phyloP scores from a whole-genome alignment of 345 rosid species.

The Ceriops zippeliana region DNA sequence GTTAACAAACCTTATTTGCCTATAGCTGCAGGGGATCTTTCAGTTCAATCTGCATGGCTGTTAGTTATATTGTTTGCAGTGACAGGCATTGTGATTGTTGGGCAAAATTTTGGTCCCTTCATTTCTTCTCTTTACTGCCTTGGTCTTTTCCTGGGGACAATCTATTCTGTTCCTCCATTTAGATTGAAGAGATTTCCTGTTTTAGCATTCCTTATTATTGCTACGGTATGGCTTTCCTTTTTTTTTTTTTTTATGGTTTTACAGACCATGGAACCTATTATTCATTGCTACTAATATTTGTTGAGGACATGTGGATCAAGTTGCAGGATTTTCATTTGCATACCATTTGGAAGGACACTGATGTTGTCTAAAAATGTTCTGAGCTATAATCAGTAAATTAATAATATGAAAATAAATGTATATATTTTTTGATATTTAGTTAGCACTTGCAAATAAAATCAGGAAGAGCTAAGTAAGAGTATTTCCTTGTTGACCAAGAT shows the following conservation, averaged over 20 bases:
- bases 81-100: constrained; percentile 68
- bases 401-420: constrained; percentile 15
- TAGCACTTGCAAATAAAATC: background rate
- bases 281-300: constrained; percentile 1
- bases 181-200: constrained; percentile 90
- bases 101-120: constrained; percentile 74
- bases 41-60: constrained; percentile 84
- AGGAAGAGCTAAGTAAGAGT: background rate
- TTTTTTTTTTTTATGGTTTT: background rate
- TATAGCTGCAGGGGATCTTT: constrained; percentile 97
- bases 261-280: background rate
- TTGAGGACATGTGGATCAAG: constrained; percentile 2
- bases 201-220: constrained; percentile 90
- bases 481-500: background rate
- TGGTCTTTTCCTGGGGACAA: constrained; percentile 89
- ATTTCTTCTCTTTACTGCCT: constrained; percentile 73
- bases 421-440: background rate
- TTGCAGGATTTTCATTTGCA: background rate
- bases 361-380: background rate
- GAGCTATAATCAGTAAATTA: background rate
- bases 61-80: constrained; percentile 77
- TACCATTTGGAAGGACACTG: background rate
- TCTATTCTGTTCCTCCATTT: constrained; percentile 94
- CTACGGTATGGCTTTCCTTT: constrained; percentile 46
- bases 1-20: constrained; percentile 98